Conservation (phyloP, 768 basidiomycete species). For the Suillus spraguei region DNA sequence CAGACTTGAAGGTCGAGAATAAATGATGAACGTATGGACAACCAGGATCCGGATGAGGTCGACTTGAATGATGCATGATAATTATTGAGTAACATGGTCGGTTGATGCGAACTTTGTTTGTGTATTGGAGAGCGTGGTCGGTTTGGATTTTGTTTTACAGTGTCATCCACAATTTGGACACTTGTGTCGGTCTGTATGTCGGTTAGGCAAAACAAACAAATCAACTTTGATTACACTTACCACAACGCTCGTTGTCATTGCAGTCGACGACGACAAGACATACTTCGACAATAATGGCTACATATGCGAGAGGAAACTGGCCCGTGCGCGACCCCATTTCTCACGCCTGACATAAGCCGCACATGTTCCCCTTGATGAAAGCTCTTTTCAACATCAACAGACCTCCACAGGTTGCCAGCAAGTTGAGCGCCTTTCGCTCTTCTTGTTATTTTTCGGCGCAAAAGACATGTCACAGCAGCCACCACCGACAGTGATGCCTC, state of each 20-base stretch:
- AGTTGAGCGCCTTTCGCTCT: constrained; percentile 10
- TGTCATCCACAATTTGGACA: constrained; percentile 77
- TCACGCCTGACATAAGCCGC: constrained; percentile 58
- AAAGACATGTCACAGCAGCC: constrained; percentile 47
- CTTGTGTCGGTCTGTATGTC: constrained; percentile 62
- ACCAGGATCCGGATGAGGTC: background rate
- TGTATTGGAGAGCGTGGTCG: constrained; percentile 44
- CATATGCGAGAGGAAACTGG: constrained; percentile 38
- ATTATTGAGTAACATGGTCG: constrained; percentile 3
- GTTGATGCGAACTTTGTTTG: constrained; percentile 34
- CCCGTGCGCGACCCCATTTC: constrained; percentile 57
- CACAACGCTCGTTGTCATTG: constrained; percentile 33
- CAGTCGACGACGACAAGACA: constrained; percentile 29
- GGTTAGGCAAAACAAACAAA: constrained; percentile 54
- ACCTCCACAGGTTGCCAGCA: constrained; percentile 21
- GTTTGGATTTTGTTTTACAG: constrained; percentile 68
- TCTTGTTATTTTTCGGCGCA: constrained; percentile 16
- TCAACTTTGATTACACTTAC: constrained; percentile 33
- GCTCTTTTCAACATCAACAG: constrained; percentile 34
- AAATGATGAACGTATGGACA: background rate
- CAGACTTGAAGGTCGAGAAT: background rate
- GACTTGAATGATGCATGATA: background rate
- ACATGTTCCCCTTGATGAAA: constrained; percentile 40
- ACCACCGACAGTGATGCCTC: constrained; percentile 58
- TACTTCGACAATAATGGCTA: constrained; percentile 21